These are phyloP conservation scores for Nymphaea thermarum DNA, from an alignment of 164 flowering plant genomes.

Conservation along the genomic window DNA sequence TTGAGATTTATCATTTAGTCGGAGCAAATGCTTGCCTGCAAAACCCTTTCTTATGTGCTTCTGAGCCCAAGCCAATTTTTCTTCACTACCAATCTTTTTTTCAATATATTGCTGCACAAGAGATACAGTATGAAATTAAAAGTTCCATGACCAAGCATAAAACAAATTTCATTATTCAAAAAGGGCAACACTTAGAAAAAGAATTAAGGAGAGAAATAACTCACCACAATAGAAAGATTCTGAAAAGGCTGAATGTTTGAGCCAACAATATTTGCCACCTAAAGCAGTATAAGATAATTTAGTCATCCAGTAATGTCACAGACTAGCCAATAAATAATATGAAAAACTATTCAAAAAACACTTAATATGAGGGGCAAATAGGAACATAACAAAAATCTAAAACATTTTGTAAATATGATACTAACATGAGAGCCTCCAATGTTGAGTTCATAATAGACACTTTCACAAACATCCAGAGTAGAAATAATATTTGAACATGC, in stretches of 20 bases:
- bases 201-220: slow-evolving; percentile 1
- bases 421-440: no score
- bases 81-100: slow-evolving; percentile 48
- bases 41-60: slow-evolving; percentile 58
- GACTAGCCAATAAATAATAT: no score
- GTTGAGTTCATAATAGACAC: no score
- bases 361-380: no score
- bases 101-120: slow-evolving; percentile 43
- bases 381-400: no score
- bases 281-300: not conserved
- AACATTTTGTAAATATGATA: no score
- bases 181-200: not conserved
- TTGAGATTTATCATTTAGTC: not conserved
- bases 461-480: no score
- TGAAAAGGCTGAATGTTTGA: slow-evolving; percentile 85
- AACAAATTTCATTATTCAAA: not conserved
- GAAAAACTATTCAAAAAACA: no score
- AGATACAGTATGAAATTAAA: slow-evolving; percentile 1
- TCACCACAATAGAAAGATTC: slow-evolving; percentile 41
- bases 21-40: slow-evolving; percentile 29
- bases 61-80: slow-evolving; percentile 43
- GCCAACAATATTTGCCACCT: slow-evolving; percentile 77
- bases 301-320: not conserved
- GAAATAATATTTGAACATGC: no score
- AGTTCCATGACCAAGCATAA: not conserved